Percentiles rank a stretch among this genome's conserved stretches.
These are phyloP conservation scores for Colletotrichum sp. DNA, from an alignment of 2,329 filamentous ascomycete genomes.

Conservation along the genomic window DNA sequence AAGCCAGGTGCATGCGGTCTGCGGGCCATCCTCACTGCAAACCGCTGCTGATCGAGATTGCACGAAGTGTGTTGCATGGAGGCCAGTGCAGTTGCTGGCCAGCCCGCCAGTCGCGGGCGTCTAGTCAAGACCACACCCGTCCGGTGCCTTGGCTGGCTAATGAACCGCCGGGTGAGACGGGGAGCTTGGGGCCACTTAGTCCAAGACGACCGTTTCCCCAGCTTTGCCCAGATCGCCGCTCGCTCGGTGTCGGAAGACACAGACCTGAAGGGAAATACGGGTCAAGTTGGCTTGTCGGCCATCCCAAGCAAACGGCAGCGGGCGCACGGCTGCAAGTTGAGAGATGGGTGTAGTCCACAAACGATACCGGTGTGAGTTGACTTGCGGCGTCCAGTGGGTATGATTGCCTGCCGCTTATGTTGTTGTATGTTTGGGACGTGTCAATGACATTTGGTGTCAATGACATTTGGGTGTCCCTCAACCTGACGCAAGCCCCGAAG, in stretches of 20 bases:
- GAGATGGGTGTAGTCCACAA: not conserved
- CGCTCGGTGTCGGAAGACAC: not conserved
- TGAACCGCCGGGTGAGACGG: not conserved
- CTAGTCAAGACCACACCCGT: not conserved
- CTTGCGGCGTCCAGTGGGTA: not conserved
- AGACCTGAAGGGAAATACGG: not conserved
- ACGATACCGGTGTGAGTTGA: not conserved
- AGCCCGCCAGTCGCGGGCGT: not conserved
- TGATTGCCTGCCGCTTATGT: not conserved
- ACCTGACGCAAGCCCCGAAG: not conserved
- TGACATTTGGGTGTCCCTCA: not conserved
- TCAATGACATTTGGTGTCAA: not conserved
- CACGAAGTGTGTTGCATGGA: not conserved
- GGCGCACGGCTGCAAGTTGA: not conserved
- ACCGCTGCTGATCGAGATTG: not conserved
- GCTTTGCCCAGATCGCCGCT: not conserved
- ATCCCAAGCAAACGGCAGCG: not conserved
- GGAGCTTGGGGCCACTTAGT: not conserved
- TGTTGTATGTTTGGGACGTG: not conserved
- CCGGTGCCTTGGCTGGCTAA: not conserved
- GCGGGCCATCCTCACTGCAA: not conserved
- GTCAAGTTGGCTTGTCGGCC: not conserved
- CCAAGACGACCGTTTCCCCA: not conserved
- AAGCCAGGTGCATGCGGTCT: constrained; percentile 1
- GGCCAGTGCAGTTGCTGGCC: not conserved